phyloP scores from a whole-genome alignment of 495 filamentous ascomycete species.

The Lasiosphaeria hispida region DNA sequence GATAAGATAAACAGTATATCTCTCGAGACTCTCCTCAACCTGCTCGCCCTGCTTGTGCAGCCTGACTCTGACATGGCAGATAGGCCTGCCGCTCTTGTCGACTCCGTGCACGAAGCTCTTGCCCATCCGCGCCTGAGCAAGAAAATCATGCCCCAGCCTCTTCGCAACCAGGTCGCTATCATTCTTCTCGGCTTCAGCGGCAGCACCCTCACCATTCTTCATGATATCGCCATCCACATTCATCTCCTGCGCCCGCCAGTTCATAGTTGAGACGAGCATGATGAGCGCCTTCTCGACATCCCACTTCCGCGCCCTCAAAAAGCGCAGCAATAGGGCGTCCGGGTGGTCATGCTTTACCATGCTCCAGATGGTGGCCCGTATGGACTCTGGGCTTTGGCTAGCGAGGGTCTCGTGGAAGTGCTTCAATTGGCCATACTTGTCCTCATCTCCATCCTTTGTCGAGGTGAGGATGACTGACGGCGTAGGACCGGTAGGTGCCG shows the following conservation, averaged over 20 bases:
- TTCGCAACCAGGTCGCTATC: constrained; percentile 55
- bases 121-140: constrained; percentile 82
- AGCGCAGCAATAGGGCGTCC: constrained; percentile 81
- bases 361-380: constrained; percentile 82
- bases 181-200: constrained; percentile 57
- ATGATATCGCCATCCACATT: constrained; percentile 88
- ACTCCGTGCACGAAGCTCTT: constrained; percentile 91
- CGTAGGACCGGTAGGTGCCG: constrained; percentile 14
- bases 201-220: constrained; percentile 67
- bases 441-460: constrained; percentile 60
- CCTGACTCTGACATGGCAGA: constrained; percentile 80
- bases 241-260: constrained; percentile 79
- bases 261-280: constrained; percentile 92
- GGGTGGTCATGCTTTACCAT: constrained; percentile 98
- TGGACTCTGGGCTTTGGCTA: constrained; percentile 69
- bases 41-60: constrained; percentile 82
- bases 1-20: constrained; percentile 91
- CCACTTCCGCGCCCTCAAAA: constrained; percentile 93
- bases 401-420: constrained; percentile 78
- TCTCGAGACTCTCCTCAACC: constrained; percentile 72
- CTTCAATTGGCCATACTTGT: constrained; percentile 91
- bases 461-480: constrained; percentile 24
- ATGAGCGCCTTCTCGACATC: constrained; percentile 88
- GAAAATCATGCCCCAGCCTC: constrained; percentile 71
- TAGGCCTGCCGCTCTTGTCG: constrained; percentile 81